Base-by-base conservation (phyloP, 2,329 filamentous ascomycete genomes). In the Cladophialophora immunda region DNA sequence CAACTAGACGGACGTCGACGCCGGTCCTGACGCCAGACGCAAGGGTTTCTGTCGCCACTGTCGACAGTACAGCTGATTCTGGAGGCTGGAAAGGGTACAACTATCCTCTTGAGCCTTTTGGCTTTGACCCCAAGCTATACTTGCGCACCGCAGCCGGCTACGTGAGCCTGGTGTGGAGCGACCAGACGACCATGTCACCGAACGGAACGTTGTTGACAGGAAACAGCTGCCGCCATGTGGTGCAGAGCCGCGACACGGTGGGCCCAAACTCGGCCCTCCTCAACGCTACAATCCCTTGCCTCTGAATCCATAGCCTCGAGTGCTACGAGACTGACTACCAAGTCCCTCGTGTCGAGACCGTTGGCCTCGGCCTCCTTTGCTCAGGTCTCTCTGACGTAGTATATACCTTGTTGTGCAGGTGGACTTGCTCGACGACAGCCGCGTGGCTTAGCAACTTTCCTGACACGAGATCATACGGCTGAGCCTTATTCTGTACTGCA, bases 201-300 rank as follows among this genome's bases (percentile, higher is more conserved):
- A 41, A 41, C 38, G 38, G 38, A 41, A 41, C 38, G 38, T 41
- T 17, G 15, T 41, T 41, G 38, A 41, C 38, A n/a, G 38, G 38
- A 6, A 41, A 41, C 4, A 17, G 38, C 5, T 54, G 36, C 8
- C 66, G 65, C 13, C 66, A 67, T 54, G 64, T 68, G n/a, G 25
- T 67, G 34, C 38, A 41, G 38, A 67, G 65, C 47, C 13, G 52
- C 13, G 52, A 52, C 50, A 38, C 6, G 29, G 25, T 68, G 13
- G 41, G 50, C 36, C 4, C 25, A 4, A 67, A 68, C 45, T 68
- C 66, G 27, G 64, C 52, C 9, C 41, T 66, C 15, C 29, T 57
- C n/a, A 47, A 67, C 36, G 64, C 58, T n/a, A 53, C 59, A 29
- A 25, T 68, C 32, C 66, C 64, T 17, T 68, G 66, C 38, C 64